A percentile compares a stretch with the other conserved stretches of the same genome.
phyloP scores from a whole-genome alignment of 1,284 basidiomycete species.

The Kalmanozyma brasiliensis region DNA sequence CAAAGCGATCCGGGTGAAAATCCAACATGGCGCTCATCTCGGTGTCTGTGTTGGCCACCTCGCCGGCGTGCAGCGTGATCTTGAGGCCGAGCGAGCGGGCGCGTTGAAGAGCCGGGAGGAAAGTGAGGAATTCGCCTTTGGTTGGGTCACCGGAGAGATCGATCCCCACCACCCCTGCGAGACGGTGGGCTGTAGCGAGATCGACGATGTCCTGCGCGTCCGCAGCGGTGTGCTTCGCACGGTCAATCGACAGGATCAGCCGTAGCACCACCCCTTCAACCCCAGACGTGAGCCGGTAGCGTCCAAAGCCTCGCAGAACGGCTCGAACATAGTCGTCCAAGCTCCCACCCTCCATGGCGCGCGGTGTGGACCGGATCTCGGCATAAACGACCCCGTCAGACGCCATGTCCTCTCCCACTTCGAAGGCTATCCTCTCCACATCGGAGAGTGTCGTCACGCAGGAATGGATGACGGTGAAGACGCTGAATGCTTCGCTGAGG shows the following conservation, averaged over 20 bases:
- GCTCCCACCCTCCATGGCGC: background rate
- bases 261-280: constrained; percentile 7
- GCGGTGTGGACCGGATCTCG: constrained; percentile 48
- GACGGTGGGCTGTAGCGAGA: constrained; percentile 13
- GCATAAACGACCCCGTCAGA: constrained; percentile 48
- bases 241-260: constrained; percentile 45
- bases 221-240: constrained; percentile 14
- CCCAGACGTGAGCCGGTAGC: background rate
- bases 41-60: constrained; percentile 17
- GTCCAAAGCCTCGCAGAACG: constrained; percentile 19
- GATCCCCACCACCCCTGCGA: constrained; percentile 28
- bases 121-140: constrained; percentile 20
- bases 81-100: constrained; percentile 31
- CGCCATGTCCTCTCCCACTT: constrained; percentile 35
- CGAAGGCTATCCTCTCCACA: constrained; percentile 29
- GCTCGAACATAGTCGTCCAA: constrained; percentile 24
- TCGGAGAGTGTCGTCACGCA: constrained; percentile 24
- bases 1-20: constrained; percentile 41
- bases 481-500: constrained; percentile 39
- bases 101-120: constrained; percentile 11
- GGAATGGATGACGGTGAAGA: constrained; percentile 41
- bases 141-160: constrained; percentile 51
- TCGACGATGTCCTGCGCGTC: constrained; percentile 17
- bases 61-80: constrained; percentile 46
- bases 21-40: constrained; percentile 38